Base-by-base conservation (phyloP, 352 stramenopile genomes). In the Lagenidium giganteum region DNA sequence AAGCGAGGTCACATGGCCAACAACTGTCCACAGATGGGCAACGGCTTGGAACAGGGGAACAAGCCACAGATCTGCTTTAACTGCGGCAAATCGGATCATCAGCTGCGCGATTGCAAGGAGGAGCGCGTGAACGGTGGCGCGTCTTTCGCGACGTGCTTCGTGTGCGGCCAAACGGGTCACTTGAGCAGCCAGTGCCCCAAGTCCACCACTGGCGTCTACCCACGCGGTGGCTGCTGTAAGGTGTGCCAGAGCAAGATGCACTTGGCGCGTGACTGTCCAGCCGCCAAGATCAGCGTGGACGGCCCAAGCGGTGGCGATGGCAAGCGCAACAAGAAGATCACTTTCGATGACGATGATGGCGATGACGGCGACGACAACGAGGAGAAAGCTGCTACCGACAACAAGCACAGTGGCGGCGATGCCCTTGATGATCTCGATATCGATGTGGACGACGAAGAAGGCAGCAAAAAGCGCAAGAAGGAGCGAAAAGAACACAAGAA, bases 191-290 rank as follows among this genome's bases (percentile, higher is more conserved):
- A 85, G 57, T 96, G 86, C 42, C 77, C 82, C 26, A 55, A 94
- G 61, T 94, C 87, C 36, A 87, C 64, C 36, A 92, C 83, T 28
- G 83, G 83, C 43, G 83, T 95, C 36, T 95, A 95, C 62, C 83
- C 83, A 30, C 89, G 85, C 41, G 86, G 86, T 42, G 86, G 86
- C 28, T 89, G 81, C 62, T 96, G 86, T 48, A 94, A 95, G 55
- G 49, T 96, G 18, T 93, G 80, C 57, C 76, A 83, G 58, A 89
- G 75, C 50, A 61, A 87, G 28, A 57, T 74, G 32, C 86, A 96
- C 63, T 55, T 96, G 47, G 85, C 79, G 33, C 73, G 75, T 30
- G 70, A 95, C 60, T 96, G 86, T 31, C 83, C 83, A 1, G 58
- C 81, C 4, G 70, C 57, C 30, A 86, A 78, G 49, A 87, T 90